phyloP scores from a whole-genome alignment of 2,329 filamentous ascomycete genomes.

The Lasiodiplodia theobromae region DNA sequence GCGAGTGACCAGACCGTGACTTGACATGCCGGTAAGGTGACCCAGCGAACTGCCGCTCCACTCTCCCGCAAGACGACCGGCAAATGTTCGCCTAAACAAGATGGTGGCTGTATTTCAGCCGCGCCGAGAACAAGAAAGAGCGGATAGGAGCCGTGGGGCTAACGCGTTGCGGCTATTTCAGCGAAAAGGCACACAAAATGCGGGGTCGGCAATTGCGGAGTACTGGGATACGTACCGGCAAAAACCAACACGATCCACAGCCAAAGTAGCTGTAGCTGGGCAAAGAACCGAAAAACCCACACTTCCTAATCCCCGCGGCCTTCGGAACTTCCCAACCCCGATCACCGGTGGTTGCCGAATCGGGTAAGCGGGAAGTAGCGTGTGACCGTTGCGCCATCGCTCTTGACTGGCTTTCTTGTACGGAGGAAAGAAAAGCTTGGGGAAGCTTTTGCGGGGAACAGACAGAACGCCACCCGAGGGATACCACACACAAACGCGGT shows the following conservation, averaged over 20 bases:
- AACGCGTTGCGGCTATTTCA: not conserved
- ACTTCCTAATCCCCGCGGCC: not conserved
- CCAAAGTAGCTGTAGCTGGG: not conserved
- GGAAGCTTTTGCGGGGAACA: constrained; percentile 3
- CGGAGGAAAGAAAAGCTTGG: not conserved
- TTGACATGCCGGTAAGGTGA: not conserved
- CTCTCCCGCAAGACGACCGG: constrained; percentile 1
- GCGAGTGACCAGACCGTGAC: not conserved
- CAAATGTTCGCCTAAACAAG: not conserved
- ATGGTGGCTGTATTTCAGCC: not conserved
- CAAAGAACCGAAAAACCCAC: not conserved
- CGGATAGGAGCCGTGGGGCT: constrained; percentile 5
- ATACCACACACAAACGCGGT: not conserved
- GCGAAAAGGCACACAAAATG: not conserved
- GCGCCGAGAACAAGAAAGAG: not conserved
- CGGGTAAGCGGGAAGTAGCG: not conserved
- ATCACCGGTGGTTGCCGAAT: not conserved
- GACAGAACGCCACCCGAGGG: constrained; percentile 8
- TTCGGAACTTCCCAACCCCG: constrained; percentile 2
- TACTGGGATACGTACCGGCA: not conserved
- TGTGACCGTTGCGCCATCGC: not conserved
- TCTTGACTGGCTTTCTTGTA: not conserved
- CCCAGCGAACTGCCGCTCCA: not conserved
- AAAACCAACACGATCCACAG: not conserved
- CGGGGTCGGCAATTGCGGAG: constrained; percentile 14